These are phyloP conservation scores for Spergularia bocconei DNA, from an alignment of 148 eudicot species.

Conservation along the genomic window DNA sequence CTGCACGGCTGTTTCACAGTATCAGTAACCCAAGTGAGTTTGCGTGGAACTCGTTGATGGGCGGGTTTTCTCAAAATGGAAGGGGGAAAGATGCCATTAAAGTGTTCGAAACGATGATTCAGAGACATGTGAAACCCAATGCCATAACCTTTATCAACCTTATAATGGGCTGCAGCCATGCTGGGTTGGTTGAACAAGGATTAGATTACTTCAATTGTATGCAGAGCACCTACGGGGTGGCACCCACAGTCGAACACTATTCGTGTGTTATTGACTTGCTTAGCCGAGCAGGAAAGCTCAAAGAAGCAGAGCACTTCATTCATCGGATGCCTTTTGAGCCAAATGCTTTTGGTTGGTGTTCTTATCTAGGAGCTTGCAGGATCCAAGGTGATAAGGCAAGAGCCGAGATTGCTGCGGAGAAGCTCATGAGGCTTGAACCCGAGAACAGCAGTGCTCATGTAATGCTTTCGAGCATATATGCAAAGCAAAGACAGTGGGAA, in stretches of 20 bases:
- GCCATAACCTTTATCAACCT: conserved; percentile 42
- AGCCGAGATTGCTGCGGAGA: conserved; percentile 41
- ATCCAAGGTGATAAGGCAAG: conserved; percentile 35
- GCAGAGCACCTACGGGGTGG: conserved; percentile 32
- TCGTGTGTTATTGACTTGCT: conserved; percentile 54
- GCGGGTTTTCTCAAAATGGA: conserved; percentile 47
- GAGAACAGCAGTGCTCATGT: conserved; percentile 44
- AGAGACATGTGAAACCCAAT: conserved; percentile 35
- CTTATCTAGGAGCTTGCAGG: conserved; percentile 51
- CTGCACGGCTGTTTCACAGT: conserved; percentile 27
- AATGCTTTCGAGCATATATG: conserved; percentile 50
- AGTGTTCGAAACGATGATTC: conserved; percentile 32
- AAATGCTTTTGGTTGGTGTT: conserved; percentile 51
- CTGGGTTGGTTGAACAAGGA: conserved; percentile 51
- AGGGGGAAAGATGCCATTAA: conserved; percentile 32
- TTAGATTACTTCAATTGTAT: conserved; percentile 39
- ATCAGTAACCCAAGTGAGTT: conserved; percentile 25
- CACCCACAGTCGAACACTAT: conserved; percentile 44
- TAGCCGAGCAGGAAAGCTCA: conserved; percentile 52
- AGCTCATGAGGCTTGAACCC: conserved; percentile 43
- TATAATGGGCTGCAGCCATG: conserved; percentile 55
- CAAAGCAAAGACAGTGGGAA: conserved; percentile 44
- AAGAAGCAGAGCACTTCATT: conserved; percentile 45
- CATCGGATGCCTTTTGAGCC: conserved; percentile 55
- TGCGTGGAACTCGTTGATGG: conserved; percentile 42